Evolutionary conservation across 2,329 filamentous ascomycete genomes (phyloP), one percentile per base, ranked within the genome.

Genomic region (Pseudogymnoascus sp.): DNA sequence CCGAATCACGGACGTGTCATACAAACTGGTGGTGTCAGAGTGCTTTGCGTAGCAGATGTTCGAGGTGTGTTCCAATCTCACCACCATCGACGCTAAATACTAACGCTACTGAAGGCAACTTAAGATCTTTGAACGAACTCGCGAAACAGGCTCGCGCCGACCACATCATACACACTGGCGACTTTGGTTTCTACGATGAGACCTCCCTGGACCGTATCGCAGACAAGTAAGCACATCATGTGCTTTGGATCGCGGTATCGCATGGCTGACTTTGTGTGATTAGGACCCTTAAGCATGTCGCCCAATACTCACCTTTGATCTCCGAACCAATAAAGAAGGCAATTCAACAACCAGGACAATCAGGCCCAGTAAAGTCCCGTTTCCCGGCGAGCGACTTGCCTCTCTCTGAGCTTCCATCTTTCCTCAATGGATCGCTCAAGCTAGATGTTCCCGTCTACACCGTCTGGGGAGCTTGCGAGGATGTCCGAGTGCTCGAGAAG

Each of bases 151-250:
- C 95, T 67, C 90, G 90, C 74, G 95, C 95, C 71, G 92, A 97
- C 78, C 92, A 97, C 79, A 96, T 99, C 77, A 92, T 99, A 73
- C 95, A 99, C 78, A 99, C 95, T 19, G 95, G 95, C 76, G 95
- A 99, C 76, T 99, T 99, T 75, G 95, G 95, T 67, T 99, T 99
- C 80, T 99, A 99, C 80, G 95, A 99, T 76, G 90, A 96, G 72
- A 91, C 88, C 62, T 99, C 95, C 37, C 81, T 99, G 69, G 93
- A 97, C 73, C 89, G 95, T 73, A 97, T 99, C 79, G 95, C 95
- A 42, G 95, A 99, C 77, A 99, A 99, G 91, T 96, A 79, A 80
- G 87, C 65, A 63, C 10, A 61, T 50, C 59, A 13, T 64, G 8
- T 29, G 13, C 42, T 64, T 19, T 5, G 29, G 26, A 40, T 37